Conservation (phyloP, 2,329 filamentous ascomycete genomes). For the Fusarium tuaranense region DNA sequence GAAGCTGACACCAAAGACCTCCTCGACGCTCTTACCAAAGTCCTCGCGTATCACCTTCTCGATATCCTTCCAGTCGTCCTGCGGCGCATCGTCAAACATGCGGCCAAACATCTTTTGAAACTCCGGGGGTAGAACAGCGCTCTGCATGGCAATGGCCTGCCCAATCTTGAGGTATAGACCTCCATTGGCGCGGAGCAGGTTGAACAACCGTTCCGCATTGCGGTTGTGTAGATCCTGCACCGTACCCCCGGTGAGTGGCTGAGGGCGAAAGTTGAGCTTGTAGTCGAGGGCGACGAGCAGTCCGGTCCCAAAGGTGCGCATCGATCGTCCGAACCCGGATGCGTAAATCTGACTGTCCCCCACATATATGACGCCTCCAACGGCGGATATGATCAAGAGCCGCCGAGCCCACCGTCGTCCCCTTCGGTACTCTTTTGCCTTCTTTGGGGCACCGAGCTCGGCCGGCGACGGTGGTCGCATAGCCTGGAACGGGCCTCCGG, state of each 20-base stretch:
- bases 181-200: conserved; percentile 86
- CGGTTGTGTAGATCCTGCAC: conserved; percentile 84
- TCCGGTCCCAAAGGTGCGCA: conserved; percentile 84
- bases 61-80: conserved; percentile 88
- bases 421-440: conserved; percentile 77
- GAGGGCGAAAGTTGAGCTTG: conserved; percentile 92
- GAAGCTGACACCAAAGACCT: conserved; percentile 93
- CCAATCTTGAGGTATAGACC: conserved; percentile 98
- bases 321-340: conserved; percentile 80
- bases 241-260: conserved; percentile 79
- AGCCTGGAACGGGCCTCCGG: conserved; percentile 65
- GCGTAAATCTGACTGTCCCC: conserved; percentile 83
- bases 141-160: conserved; percentile 98
- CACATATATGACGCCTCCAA: conserved; percentile 72
- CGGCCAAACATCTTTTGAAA: conserved; percentile 96
- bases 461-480: conserved; percentile 82
- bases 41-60: conserved; percentile 88
- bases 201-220: conserved; percentile 85
- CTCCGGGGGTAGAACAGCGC: conserved; percentile 89
- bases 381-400: conserved; percentile 70
- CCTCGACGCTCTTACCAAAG: conserved; percentile 87
- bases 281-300: conserved; percentile 90
- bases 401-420: conserved; percentile 83
- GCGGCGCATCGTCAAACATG: conserved; percentile 98
- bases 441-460: conserved; percentile 78